Evolutionary conservation across 768 basidiomycete species (phyloP).

Genomic region (Mycena indigotica): DNA sequence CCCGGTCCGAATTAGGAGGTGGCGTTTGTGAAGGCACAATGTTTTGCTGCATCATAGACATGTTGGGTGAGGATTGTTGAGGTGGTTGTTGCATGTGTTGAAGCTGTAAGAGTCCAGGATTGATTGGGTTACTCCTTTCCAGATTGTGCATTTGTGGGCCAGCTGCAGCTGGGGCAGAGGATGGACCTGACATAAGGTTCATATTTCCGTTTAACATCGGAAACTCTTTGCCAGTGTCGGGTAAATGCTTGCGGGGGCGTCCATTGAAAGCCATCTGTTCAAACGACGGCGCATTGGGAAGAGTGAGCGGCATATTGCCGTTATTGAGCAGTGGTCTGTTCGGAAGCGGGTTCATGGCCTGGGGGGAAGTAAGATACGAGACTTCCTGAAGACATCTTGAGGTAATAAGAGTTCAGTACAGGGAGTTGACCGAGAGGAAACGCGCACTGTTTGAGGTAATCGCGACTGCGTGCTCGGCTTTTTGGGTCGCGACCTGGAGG

Average conservation of each 20-base stretch:
- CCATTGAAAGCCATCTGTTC: constrained; percentile 77
- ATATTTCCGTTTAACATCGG: constrained; percentile 61
- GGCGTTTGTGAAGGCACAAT: constrained; percentile 33
- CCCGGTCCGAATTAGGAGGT: constrained; percentile 39
- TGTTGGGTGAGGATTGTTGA: constrained; percentile 31
- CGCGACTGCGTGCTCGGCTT: constrained; percentile 88
- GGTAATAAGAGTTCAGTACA: too few relatives aligned
- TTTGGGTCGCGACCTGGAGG: constrained; percentile 91
- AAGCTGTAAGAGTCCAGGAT: constrained; percentile 43
- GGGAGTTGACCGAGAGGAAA: too few relatives aligned
- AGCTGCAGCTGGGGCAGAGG: constrained; percentile 49
- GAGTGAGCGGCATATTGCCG: constrained; percentile 60
- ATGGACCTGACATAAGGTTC: constrained; percentile 52
- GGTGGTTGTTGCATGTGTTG: constrained; percentile 39
- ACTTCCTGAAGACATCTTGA: constrained; percentile 94
- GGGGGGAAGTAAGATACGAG: constrained; percentile 93
- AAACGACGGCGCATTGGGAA: constrained; percentile 74
- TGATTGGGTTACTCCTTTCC: constrained; percentile 54
- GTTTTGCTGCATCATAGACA: constrained; percentile 33
- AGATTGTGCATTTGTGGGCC: constrained; percentile 44
- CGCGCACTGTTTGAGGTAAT: constrained; percentile 93
- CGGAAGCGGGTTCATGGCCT: constrained; percentile 96
- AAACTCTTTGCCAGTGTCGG: constrained; percentile 75
- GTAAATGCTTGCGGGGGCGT: constrained; percentile 78
- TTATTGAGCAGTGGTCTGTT: constrained; percentile 78